Percentiles rank a stretch among this genome's conserved stretches.
These are phyloP conservation scores for Reticulascus tulasneorum DNA, from an alignment of 2,329 filamentous ascomycete species.

Conservation along the genomic window DNA sequence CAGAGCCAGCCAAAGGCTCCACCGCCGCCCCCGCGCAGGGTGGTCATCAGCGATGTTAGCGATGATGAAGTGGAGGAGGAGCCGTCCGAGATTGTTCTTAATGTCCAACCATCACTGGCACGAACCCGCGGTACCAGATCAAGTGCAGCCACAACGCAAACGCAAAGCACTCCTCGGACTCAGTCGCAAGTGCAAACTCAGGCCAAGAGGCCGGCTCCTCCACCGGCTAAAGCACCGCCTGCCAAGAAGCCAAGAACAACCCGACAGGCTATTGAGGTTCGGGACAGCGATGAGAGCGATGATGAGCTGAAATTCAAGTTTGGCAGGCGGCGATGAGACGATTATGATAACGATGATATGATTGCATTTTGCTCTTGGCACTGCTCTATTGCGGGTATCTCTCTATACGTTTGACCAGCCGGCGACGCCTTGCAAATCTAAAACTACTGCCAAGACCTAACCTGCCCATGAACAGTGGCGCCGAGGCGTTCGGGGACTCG, in stretches of 20 bases:
- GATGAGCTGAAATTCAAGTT: constrained; percentile 56
- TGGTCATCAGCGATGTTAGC: constrained; percentile 33
- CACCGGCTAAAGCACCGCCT: constrained; percentile 23
- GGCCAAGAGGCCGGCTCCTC: constrained; percentile 30
- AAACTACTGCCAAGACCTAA: no score
- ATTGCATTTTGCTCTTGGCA: constrained; percentile 1
- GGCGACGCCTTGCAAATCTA: no score
- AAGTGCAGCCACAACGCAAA: constrained; percentile 19
- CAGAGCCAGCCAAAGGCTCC: constrained; percentile 1
- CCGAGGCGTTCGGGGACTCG: no score
- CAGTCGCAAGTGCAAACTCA: constrained; percentile 21
- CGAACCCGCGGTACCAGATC: constrained; percentile 4
- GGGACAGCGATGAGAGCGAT: constrained; percentile 46
- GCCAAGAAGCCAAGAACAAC: constrained; percentile 27
- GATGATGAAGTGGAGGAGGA: constrained; percentile 19
- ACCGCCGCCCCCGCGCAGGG: constrained; percentile 1
- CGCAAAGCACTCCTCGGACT: constrained; percentile 23
- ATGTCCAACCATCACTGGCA: constrained; percentile 2
- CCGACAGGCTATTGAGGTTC: constrained; percentile 29
- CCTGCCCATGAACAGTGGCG: no score
- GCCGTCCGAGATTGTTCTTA: background rate
- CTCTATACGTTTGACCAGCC: constrained; percentile 20
- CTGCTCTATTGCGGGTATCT: constrained; percentile 24
- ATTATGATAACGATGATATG: constrained; percentile 2
- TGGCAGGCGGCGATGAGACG: constrained; percentile 40